phyloP scores from a whole-genome alignment of 2,329 filamentous ascomycete species.

The Fonsecaea multimorphosa region DNA sequence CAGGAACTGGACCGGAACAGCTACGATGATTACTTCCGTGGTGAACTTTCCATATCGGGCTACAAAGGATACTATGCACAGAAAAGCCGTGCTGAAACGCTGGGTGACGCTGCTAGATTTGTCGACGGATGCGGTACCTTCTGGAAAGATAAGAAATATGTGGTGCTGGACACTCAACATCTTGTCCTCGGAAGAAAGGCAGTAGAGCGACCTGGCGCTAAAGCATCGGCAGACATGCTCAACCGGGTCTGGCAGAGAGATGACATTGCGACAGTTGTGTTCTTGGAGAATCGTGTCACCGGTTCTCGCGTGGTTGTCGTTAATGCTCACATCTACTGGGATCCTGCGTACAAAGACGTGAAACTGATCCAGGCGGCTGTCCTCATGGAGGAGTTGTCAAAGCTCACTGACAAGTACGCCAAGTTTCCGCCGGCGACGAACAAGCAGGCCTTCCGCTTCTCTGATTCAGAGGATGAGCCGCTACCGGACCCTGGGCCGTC shows the following conservation, averaged over 20 bases:
- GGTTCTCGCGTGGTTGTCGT: constrained; percentile 91
- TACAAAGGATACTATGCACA: constrained; percentile 96
- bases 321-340: constrained; percentile 95
- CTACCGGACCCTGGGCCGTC: constrained; percentile 75
- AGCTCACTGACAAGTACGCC: constrained; percentile 83
- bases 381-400: constrained; percentile 87
- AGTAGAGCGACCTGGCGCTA: constrained; percentile 95
- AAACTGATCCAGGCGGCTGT: constrained; percentile 97
- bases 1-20: constrained; percentile 93
- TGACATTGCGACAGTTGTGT: constrained; percentile 89
- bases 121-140: constrained; percentile 98
- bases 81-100: constrained; percentile 86
- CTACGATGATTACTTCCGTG: constrained; percentile 88
- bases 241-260: constrained; percentile 98
- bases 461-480: constrained; percentile 61
- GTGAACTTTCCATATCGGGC: constrained; percentile 81
- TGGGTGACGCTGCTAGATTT: constrained; percentile 84
- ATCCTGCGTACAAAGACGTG: constrained; percentile 86
- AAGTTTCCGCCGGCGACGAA: constrained; percentile 80
- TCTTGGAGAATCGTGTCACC: constrained; percentile 89
- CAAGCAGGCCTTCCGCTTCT: constrained; percentile 64
- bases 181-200: constrained; percentile 91
- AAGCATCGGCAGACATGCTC: constrained; percentile 95
- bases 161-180: constrained; percentile 90
- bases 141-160: constrained; percentile 93